Conservation (phyloP, 495 filamentous ascomycete species). For the Trichoderma gamsii region DNA sequence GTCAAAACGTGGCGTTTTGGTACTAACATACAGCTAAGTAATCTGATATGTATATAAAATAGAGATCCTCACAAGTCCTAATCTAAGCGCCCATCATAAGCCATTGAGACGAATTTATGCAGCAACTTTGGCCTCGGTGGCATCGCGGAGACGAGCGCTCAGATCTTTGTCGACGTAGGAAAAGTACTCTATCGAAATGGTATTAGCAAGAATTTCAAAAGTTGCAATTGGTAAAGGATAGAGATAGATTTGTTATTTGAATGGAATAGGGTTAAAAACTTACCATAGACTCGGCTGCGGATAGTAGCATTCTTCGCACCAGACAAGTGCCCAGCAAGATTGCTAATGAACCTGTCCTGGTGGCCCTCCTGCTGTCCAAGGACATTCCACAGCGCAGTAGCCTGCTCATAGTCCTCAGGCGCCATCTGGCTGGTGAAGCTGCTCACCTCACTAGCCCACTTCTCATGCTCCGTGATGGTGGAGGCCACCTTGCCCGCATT, state of each 20-base stretch:
- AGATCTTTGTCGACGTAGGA: conserved; percentile 1
- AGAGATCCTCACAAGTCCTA: too few species aligned
- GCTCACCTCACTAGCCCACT: conserved; percentile 19
- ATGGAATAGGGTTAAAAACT: background rate
- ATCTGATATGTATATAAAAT: too few species aligned
- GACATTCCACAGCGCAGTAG: conserved; percentile 32
- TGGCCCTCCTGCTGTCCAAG: conserved; percentile 30
- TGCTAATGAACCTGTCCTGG: conserved; percentile 34
- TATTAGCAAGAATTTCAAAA: background rate
- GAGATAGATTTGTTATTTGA: background rate
- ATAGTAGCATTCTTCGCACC: conserved; percentile 21
- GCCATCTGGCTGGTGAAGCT: conserved; percentile 36
- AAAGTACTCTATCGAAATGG: background rate
- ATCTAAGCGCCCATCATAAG: background rate
- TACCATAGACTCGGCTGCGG: conserved; percentile 24
- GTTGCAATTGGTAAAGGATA: too few species aligned
- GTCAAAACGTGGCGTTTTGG: too few species aligned
- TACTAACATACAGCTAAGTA: too few species aligned
- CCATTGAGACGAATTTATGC: background rate
- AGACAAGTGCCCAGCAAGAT: conserved; percentile 30
- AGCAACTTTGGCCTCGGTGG: background rate
- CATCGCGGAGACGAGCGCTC: background rate
- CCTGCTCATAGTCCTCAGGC: conserved; percentile 40
- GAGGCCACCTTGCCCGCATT: conserved; percentile 6
- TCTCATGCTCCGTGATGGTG: conserved; percentile 25